These are phyloP conservation scores for Orobanche coerulescens DNA, from an alignment of 257 asterid genomes.

Conservation along the genomic window DNA sequence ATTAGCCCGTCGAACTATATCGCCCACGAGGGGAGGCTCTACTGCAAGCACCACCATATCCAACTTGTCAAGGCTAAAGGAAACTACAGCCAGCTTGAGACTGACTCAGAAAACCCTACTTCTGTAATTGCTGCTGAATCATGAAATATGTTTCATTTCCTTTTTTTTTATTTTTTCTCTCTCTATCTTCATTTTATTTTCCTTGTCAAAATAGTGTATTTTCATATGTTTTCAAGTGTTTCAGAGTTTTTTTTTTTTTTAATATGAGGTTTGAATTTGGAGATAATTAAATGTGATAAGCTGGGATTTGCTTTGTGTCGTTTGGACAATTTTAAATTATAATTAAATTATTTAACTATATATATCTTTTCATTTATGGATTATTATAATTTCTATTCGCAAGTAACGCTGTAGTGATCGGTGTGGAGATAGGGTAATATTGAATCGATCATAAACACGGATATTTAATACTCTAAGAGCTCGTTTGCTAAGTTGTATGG, in stretches of 20 bases:
- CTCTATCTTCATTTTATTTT: not conserved
- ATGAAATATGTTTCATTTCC: too few species aligned
- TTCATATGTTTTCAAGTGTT: not conserved
- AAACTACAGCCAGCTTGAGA: conserved; percentile 61
- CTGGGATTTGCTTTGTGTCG: conserved; percentile 4
- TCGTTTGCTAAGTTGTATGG: too few species aligned
- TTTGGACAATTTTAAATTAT: too few species aligned
- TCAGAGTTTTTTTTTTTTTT: not conserved
- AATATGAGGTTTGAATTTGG: not conserved
- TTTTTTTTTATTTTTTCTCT: not conserved
- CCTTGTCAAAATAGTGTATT: not conserved
- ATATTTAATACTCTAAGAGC: too few species aligned
- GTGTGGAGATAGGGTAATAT: too few species aligned
- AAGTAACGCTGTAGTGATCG: too few species aligned
- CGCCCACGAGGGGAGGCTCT: conserved; percentile 59
- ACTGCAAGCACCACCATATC: conserved; percentile 73
- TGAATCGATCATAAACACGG: too few species aligned
- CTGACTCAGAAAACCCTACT: conserved; percentile 16
- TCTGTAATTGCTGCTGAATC: conserved; percentile 10
- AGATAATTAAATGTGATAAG: conserved; percentile 8
- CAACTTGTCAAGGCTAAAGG: conserved; percentile 70
- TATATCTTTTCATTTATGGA: too few species aligned
- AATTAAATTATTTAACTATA: too few species aligned
- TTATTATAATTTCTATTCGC: too few species aligned
- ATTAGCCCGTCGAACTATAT: conserved; percentile 71